These are phyloP conservation scores for Desmodesmus armatus DNA, from an alignment of 139 green algal genomes.

Conservation along the genomic window DNA sequence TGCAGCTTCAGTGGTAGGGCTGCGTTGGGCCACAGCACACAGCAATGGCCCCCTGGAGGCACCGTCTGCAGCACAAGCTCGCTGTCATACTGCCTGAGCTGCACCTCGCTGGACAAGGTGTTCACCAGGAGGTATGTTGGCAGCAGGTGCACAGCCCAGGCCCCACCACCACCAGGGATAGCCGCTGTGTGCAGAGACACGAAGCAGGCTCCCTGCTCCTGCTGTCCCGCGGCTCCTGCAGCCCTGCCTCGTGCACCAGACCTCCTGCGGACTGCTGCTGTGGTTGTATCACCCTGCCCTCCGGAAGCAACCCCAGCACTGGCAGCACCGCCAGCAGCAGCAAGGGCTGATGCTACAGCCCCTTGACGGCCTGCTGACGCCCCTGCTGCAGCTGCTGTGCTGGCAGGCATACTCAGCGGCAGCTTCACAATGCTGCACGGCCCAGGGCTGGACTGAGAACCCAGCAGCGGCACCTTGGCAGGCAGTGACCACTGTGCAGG, in stretches of 20 bases:
- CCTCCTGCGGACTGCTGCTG: constrained; percentile 1
- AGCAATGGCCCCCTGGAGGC: constrained; percentile 28
- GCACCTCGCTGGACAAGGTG: constrained; percentile 66
- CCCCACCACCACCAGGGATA: constrained; percentile 23
- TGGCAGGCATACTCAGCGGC: neutral
- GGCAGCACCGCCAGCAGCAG: neutral
- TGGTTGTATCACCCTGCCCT: too few species aligned
- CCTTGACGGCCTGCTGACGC: neutral
- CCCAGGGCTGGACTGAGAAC: constrained; percentile 1
- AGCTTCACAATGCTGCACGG: constrained; percentile 23
- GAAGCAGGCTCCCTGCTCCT: constrained; percentile 34
- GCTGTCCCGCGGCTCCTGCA: neutral
- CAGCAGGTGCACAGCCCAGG: constrained; percentile 77
- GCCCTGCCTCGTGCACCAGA: constrained; percentile 6
- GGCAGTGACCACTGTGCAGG: constrained; percentile 7
- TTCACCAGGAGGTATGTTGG: constrained; percentile 85
- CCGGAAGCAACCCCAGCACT: neutral
- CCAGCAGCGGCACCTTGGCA: neutral
- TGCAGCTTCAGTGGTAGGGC: constrained; percentile 67
- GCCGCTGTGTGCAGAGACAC: constrained; percentile 21
- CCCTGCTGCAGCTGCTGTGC: neutral
- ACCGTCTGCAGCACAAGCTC: constrained; percentile 36
- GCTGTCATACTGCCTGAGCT: constrained; percentile 54
- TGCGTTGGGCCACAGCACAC: constrained; percentile 76
- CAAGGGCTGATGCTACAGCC: neutral